A percentile compares a stretch with the other conserved stretches of the same genome.
phyloP scores from a whole-genome alignment of 805 yeast species.

The Kazachstania bromeliacearum region DNA sequence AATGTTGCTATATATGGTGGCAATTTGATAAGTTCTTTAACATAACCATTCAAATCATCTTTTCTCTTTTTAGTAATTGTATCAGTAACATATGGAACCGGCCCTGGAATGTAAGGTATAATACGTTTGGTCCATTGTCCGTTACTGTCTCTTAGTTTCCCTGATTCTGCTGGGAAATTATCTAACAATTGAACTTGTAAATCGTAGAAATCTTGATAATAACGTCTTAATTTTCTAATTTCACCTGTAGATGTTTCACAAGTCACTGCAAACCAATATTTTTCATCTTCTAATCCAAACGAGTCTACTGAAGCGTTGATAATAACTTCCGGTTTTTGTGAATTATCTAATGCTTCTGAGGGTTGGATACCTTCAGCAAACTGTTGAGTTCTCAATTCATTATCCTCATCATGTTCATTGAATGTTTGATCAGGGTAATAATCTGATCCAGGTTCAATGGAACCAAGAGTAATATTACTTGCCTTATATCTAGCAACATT shows the following conservation, averaged over 20 bases:
- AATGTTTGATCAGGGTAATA: slow-evolving; percentile 4
- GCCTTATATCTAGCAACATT: slow-evolving; percentile 89
- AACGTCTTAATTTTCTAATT: slow-evolving; percentile 66
- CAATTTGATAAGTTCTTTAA: slow-evolving; percentile 50
- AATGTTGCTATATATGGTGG: slow-evolving; percentile 71
- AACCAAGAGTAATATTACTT: slow-evolving; percentile 65
- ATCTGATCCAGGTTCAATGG: slow-evolving; percentile 34
- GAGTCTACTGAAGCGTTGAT: slow-evolving; percentile 62
- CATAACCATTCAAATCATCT: slow-evolving; percentile 47
- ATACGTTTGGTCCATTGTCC: slow-evolving; percentile 66
- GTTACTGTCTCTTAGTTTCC: slow-evolving; percentile 39
- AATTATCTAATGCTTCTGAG: background rate
- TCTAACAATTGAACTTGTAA: slow-evolving; percentile 77
- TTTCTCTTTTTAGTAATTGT: slow-evolving; percentile 47
- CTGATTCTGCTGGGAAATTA: slow-evolving; percentile 86
- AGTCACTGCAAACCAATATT: slow-evolving; percentile 77
- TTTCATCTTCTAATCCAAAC: slow-evolving; percentile 70
- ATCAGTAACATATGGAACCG: slow-evolving; percentile 84
- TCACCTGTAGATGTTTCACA: slow-evolving; percentile 63
- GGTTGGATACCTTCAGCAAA: background rate
- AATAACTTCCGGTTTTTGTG: slow-evolving; percentile 12
- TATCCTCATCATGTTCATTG: slow-evolving; percentile 1
- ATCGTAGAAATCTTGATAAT: slow-evolving; percentile 92
- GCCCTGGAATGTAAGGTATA: slow-evolving; percentile 93
- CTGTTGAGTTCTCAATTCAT: background rate